A percentile compares a stretch with the other conserved stretches of the same genome.
Evolutionary conservation across 2,329 filamentous ascomycete genomes (phyloP).

Genomic region (Colletotrichum sp.): DNA sequence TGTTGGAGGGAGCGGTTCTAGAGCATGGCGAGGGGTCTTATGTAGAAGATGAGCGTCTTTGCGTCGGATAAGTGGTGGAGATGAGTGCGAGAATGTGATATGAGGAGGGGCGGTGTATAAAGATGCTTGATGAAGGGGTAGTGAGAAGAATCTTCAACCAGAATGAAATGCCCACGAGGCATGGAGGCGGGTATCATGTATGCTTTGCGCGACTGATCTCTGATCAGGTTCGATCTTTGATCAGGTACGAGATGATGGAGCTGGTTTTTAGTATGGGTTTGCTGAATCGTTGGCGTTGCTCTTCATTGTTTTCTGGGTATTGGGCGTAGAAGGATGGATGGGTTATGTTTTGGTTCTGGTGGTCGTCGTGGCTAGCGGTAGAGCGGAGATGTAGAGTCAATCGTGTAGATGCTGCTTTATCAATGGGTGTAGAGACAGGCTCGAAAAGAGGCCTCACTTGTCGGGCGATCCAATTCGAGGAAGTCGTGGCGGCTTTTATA

Average conservation of each 20-base stretch:
- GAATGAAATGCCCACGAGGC: too few species aligned
- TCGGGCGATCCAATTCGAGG: neutral
- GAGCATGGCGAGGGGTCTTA: neutral
- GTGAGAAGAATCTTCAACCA: too few species aligned
- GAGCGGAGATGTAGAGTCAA: neutral
- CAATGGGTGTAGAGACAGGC: neutral
- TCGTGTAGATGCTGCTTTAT: accelerated
- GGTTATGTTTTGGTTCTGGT: neutral
- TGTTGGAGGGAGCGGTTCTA: neutral
- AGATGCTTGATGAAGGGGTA: too few species aligned
- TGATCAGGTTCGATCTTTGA: neutral
- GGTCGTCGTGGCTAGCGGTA: neutral
- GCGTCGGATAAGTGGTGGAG: accelerated
- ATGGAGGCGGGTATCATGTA: too few species aligned
- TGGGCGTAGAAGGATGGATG: neutral
- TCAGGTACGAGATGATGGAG: neutral
- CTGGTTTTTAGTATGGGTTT: neutral
- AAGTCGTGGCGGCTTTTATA: accelerated
- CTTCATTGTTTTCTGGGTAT: neutral
- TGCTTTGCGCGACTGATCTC: neutral
- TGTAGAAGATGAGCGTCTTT: neutral
- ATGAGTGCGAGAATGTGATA: neutral
- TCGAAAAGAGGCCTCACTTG: neutral
- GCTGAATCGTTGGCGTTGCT: accelerated
- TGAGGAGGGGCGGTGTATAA: too few species aligned